Evolutionary conservation across 2,329 filamentous ascomycete genomes (phyloP).

Genomic region (Fusarium protoensiforme): DNA sequence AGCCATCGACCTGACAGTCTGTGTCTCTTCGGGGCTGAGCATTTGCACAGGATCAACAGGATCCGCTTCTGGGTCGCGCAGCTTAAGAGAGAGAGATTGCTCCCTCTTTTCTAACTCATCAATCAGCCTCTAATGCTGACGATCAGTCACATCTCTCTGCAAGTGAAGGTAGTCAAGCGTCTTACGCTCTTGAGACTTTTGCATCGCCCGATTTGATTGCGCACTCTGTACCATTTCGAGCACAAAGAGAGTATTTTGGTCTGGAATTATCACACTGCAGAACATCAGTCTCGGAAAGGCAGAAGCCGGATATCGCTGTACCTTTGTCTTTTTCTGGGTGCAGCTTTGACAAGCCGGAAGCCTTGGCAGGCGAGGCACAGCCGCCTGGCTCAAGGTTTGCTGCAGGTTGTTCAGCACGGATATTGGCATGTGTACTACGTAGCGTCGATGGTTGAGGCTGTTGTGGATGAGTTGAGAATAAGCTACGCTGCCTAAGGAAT

Average conservation of each 20-base stretch:
- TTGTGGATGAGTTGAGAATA: background rate
- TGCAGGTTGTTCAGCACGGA: background rate
- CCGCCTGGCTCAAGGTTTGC: background rate
- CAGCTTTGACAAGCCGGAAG: slow-evolving; percentile 23
- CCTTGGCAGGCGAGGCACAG: background rate
- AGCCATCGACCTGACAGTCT: slow-evolving; percentile 10
- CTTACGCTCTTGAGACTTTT: slow-evolving; percentile 11
- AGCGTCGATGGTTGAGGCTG: background rate
- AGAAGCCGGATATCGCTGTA: background rate
- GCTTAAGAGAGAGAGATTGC: background rate
- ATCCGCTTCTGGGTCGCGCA: background rate
- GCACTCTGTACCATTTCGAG: slow-evolving; percentile 5
- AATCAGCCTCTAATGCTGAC: background rate
- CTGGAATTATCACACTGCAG: slow-evolving; percentile 14
- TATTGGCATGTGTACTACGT: background rate
- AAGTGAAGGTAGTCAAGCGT: accelerated
- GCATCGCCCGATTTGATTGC: background rate
- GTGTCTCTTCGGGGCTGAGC: slow-evolving; percentile 13
- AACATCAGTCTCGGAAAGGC: background rate
- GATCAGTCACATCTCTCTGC: background rate
- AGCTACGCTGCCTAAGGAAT: background rate
- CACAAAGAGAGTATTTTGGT: slow-evolving; percentile 7
- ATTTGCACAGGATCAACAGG: background rate
- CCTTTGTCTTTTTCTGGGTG: slow-evolving; percentile 19
- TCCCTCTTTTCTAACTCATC: slow-evolving; percentile 20